Base-by-base conservation (phyloP, 495 filamentous ascomycete genomes). In the Gamarada debralockiae region DNA sequence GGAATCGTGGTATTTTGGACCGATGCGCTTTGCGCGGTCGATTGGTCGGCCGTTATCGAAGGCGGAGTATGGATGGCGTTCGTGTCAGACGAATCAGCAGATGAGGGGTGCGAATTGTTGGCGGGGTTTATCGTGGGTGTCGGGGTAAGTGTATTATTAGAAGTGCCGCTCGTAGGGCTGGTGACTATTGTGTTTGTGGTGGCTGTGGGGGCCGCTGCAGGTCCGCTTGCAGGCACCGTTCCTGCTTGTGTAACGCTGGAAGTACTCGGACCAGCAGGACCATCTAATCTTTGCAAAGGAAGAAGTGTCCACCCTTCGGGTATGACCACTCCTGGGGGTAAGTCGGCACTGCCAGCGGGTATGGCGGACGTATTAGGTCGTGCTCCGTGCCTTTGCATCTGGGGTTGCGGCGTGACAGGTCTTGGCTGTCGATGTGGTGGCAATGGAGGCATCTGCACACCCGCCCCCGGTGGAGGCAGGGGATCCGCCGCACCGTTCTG, bases 281-380 rank as follows among this genome's bases (percentile, higher is more conserved):
- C 69, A n/a, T 78, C 73, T 15, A 80, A 49, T 14, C 84, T 73
- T 34, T 85, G 77, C 10, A 90, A 73, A 47, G 86, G 86, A 27
- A 86, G 68, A 23, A 95, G 64, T 20, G 80, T 83, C 89, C 89
- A 95, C 6, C 89, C 89, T 36, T 77, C 72, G 2, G 89, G 89
- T 24, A 95, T 79, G 12, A 69, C 78, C 13, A 92, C 71, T 8
- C 89, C 88, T 34, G 83, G 78, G 2, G 89, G 89, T 17, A 92
- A 70, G 37, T 86, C 80, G 20, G 79, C 63, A 61, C 88, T 84
- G 17, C 84, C 86, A 13, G 85, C 67, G 20, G 76, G 73, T 50
- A 90, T 74, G 7, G 81, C 67, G 18, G 69, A 57, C 18, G 70
- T 66, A 24, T 70, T 65, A 27, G 70, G 60, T 29, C 65, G 48